These are phyloP conservation scores for Gracilaria domingensis DNA, from an alignment of 23 red algal genomes.

Conservation along the genomic window DNA sequence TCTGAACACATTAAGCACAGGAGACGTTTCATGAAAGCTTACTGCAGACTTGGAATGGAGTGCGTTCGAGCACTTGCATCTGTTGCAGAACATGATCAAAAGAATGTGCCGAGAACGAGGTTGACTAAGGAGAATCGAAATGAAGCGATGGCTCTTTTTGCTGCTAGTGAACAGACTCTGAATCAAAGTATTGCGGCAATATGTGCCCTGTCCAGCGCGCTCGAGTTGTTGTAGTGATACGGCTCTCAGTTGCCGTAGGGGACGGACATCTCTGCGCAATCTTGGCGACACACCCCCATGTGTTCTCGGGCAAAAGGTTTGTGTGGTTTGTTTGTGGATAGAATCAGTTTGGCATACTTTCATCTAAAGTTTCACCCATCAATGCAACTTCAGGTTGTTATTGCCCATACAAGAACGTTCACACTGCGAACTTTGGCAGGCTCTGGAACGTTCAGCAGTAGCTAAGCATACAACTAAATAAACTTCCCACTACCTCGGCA, in stretches of 20 bases:
- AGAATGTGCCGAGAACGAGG: constrained; percentile 39
- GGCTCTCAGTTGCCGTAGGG: not conserved
- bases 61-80: constrained; percentile 62
- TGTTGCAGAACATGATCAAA: constrained; percentile 62
- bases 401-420: too few species aligned
- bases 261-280: not conserved
- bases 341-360: not conserved
- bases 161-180: constrained; percentile 38
- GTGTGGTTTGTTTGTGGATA: not conserved
- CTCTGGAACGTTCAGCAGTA: too few species aligned
- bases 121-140: constrained; percentile 35
- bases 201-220: constrained; percentile 8
- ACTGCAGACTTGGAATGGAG: constrained; percentile 47
- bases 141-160: constrained; percentile 50
- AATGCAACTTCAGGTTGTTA: too few species aligned
- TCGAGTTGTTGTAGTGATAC: constrained; percentile 1
- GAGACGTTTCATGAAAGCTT: constrained; percentile 37
- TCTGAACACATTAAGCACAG: constrained; percentile 35
- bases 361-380: too few species aligned
- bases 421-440: too few species aligned
- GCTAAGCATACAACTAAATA: too few species aligned
- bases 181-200: constrained; percentile 63
- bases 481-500: too few species aligned
- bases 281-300: not conserved
- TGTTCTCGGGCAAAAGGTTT: too few species aligned